Percentiles rank a stretch among this genome's conserved stretches.
phyloP scores from a whole-genome alignment of 2,329 filamentous ascomycete species.

The Pestalotiopsis sp. region DNA sequence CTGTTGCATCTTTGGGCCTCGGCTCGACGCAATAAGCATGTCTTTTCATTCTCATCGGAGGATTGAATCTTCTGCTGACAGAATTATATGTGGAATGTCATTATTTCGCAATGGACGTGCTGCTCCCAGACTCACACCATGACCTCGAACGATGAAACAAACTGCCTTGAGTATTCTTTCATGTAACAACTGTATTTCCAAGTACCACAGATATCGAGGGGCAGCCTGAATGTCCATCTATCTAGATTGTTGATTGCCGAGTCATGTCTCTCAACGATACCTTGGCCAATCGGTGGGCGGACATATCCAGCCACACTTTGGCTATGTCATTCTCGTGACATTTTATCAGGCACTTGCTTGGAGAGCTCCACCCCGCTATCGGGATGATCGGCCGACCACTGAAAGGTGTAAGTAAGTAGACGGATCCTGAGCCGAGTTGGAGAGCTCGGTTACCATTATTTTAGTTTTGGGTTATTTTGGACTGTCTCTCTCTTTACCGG shows the following conservation, averaged over 20 bases:
- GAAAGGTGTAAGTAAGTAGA: not conserved
- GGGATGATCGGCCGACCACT: conserved; percentile 1
- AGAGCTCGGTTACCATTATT: not conserved
- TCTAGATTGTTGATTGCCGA: not conserved
- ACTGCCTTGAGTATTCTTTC: too few species aligned
- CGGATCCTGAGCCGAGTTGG: conserved; percentile 1
- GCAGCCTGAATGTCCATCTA: not conserved
- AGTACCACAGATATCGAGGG: not conserved
- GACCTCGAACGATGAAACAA: too few species aligned
- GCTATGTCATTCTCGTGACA: conserved; percentile 8
- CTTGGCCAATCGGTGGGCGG: not conserved
- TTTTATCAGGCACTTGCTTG: conserved; percentile 4
- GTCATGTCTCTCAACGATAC: not conserved
- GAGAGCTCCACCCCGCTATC: conserved; percentile 13
- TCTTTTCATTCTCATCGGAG: too few species aligned
- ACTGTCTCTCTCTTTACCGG: not conserved
- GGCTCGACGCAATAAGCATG: too few species aligned
- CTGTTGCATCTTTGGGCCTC: too few species aligned
- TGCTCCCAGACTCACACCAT: too few species aligned
- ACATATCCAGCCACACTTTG: not conserved
- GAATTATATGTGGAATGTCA: not conserved
- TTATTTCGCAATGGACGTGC: not conserved
- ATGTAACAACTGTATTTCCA: not conserved
- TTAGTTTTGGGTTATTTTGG: not conserved
- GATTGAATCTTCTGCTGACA: too few species aligned